Percentiles rank a stretch among this genome's conserved stretches.
Conservation (phyloP, 2,329 filamentous ascomycete species). For the Trichoderma lentiforme region DNA sequence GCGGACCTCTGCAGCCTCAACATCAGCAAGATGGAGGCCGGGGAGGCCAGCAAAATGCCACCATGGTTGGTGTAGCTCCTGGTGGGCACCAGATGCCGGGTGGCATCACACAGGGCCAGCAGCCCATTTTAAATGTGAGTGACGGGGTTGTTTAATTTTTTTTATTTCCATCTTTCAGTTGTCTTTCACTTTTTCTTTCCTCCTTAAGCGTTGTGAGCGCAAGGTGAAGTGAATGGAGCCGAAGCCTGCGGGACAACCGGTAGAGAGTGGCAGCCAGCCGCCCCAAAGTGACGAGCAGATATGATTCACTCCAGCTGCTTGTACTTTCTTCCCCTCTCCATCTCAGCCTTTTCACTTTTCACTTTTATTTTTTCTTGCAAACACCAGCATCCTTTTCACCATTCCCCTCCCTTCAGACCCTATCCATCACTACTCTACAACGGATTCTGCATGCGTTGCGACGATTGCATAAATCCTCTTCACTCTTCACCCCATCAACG, state of each 20-base stretch:
- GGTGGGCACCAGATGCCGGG: conserved; percentile 38
- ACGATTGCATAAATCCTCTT: not conserved
- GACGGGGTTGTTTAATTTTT: not conserved
- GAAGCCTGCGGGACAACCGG: not conserved
- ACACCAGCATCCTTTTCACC: not conserved
- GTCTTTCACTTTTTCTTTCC: not conserved
- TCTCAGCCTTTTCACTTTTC: not conserved
- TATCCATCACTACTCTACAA: not conserved
- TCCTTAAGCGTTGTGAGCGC: not conserved
- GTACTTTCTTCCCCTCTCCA: not conserved
- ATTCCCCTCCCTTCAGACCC: no score
- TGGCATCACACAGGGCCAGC: conserved; percentile 41
- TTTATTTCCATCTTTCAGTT: not conserved
- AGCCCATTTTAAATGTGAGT: conserved; percentile 52
- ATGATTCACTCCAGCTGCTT: conserved; percentile 13
- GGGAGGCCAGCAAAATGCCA: conserved; percentile 57
- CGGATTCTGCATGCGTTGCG: not conserved
- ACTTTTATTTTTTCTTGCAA: not conserved
- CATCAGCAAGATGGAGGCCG: conserved; percentile 51
- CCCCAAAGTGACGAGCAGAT: not conserved
- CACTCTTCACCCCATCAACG: not conserved
- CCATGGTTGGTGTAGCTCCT: conserved; percentile 47
- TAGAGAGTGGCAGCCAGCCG: conserved; percentile 7
- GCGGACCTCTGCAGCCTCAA: conserved; percentile 59
- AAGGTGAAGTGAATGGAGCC: not conserved